phyloP scores from a whole-genome alignment of 2,329 filamentous ascomycete genomes.

The Ceratocystis albifundus region DNA sequence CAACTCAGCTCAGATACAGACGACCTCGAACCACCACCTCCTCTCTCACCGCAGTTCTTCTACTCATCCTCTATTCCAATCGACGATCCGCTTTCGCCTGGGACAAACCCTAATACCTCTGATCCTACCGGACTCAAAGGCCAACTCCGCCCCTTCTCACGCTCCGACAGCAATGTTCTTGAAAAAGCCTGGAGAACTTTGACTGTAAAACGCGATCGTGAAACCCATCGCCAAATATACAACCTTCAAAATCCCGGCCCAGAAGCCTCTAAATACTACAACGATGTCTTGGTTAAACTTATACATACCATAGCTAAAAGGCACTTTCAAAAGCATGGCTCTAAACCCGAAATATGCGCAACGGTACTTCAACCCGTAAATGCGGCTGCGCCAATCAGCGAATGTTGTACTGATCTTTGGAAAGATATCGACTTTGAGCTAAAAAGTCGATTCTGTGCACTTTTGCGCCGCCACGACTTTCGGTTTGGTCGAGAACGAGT shows the following conservation, averaged over 20 bases:
- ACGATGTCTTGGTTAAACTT: constrained; percentile 32
- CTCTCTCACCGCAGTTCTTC: constrained; percentile 64
- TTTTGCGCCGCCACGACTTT: constrained; percentile 34
- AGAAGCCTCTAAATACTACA: constrained; percentile 28
- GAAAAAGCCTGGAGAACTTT: constrained; percentile 66
- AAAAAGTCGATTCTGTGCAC: constrained; percentile 39
- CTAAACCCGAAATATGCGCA: constrained; percentile 14
- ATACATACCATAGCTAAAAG: constrained; percentile 36
- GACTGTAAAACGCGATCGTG: constrained; percentile 37
- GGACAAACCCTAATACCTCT: constrained; percentile 36
- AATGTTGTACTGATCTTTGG: constrained; percentile 41
- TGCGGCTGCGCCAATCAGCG: constrained; percentile 28
- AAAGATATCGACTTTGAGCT: constrained; percentile 40
- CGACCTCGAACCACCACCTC: constrained; percentile 40
- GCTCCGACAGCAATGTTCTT: constrained; percentile 65
- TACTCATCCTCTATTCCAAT: constrained; percentile 73
- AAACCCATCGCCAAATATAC: constrained; percentile 36
- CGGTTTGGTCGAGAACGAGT: constrained; percentile 37
- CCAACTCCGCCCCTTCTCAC: constrained; percentile 64
- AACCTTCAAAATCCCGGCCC: constrained; percentile 13
- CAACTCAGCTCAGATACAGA: constrained; percentile 31
- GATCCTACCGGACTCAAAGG: constrained; percentile 42
- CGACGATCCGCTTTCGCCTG: constrained; percentile 72
- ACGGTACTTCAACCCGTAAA: constrained; percentile 19
- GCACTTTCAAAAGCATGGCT: constrained; percentile 38